A percentile compares a stretch with the other conserved stretches of the same genome.
phyloP scores from a whole-genome alignment of 1,139 yeast genomes.

The Kodamaea derodonti region DNA sequence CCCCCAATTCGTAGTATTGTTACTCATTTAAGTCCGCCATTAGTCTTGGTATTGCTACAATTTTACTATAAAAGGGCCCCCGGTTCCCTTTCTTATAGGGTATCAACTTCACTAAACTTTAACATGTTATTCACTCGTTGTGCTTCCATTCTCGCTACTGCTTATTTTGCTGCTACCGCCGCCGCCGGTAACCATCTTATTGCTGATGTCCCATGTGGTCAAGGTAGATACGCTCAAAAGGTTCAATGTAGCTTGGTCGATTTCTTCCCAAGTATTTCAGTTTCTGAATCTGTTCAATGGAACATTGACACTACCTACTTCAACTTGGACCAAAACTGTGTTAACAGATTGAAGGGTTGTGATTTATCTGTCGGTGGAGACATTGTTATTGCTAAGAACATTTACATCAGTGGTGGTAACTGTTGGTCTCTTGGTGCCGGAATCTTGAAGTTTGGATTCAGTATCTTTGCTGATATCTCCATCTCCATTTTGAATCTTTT shows the following conservation, averaged over 20 bases:
- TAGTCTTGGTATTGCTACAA: no score
- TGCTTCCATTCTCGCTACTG: neutral
- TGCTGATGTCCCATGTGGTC: neutral
- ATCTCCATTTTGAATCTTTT: neutral
- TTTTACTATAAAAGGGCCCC: no score
- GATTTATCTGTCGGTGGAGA: neutral
- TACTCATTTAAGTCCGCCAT: no score
- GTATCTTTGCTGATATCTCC: neutral
- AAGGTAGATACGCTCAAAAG: neutral
- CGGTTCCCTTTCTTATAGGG: no score
- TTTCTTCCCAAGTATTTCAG: constrained; percentile 1
- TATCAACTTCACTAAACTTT: no score
- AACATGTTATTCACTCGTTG: neutral
- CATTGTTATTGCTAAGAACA: neutral
- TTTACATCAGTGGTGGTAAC: neutral
- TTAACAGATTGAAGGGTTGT: neutral
- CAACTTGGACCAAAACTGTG: neutral
- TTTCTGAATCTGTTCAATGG: neutral
- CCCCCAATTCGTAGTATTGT: no score
- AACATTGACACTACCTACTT: constrained; percentile 1
- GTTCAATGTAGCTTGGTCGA: neutral
- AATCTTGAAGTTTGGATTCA: neutral
- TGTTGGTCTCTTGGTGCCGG: neutral
- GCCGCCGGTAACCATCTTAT: neutral
- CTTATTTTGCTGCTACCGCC: neutral